Evolutionary conservation across 1,139 yeast species (phyloP).

Genomic region (Debaryomycetaceae sp.): DNA sequence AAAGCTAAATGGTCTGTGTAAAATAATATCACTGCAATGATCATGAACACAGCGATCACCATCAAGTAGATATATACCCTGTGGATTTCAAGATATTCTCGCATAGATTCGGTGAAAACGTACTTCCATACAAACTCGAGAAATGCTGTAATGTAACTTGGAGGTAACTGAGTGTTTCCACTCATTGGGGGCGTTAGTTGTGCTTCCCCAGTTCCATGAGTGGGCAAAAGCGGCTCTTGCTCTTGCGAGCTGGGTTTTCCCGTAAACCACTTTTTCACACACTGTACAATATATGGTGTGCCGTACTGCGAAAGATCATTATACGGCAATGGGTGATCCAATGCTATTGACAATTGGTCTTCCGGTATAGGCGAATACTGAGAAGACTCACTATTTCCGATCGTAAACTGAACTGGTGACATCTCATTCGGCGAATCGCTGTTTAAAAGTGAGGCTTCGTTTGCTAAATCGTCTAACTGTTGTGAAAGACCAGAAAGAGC

Average conservation of each 20-base stretch:
- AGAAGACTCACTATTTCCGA: background rate
- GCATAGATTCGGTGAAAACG: constrained; percentile 16
- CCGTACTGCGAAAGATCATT: background rate
- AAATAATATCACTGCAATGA: constrained; percentile 8
- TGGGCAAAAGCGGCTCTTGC: constrained; percentile 14
- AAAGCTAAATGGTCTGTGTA: constrained; percentile 16
- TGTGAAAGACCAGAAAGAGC: constrained; percentile 1
- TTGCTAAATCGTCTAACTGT: constrained; percentile 3
- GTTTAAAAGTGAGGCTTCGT: constrained; percentile 8
- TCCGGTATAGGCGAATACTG: background rate
- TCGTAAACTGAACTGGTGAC: background rate
- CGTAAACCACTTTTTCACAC: constrained; percentile 18
- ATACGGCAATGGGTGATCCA: background rate
- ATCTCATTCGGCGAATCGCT: background rate
- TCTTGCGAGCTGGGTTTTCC: constrained; percentile 20
- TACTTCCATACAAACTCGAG: constrained; percentile 18
- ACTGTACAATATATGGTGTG: constrained; percentile 5
- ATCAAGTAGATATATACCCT: constrained; percentile 5
- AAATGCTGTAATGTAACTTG: constrained; percentile 2
- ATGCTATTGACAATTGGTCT: background rate
- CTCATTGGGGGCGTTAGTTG: background rate
- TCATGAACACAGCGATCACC: constrained; percentile 6
- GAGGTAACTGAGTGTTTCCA: background rate
- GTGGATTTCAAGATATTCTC: constrained; percentile 19
- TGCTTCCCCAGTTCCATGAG: constrained; percentile 15